phyloP scores from a whole-genome alignment of 805 yeast species.

The Ogataea methylovora region DNA sequence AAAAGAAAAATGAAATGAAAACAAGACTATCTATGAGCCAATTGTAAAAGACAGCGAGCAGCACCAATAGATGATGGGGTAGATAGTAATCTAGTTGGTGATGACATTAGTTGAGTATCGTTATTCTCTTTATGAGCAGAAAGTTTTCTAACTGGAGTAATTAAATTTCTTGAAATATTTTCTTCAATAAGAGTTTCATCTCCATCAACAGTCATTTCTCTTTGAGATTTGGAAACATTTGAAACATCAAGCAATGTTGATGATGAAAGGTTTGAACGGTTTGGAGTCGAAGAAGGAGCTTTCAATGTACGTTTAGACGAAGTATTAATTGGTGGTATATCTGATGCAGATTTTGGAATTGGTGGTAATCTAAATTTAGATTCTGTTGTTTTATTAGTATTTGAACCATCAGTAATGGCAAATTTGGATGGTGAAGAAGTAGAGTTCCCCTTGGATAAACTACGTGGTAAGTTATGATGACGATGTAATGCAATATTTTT shows the following conservation, averaged over 20 bases:
- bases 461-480: background rate
- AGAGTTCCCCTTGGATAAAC: background rate
- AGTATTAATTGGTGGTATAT: conserved; percentile 1
- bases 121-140: conserved; percentile 3
- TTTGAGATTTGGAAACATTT: too few relatives aligned
- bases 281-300: conserved; percentile 1
- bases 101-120: conserved; percentile 23
- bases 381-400: background rate
- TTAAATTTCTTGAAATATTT: too few relatives aligned
- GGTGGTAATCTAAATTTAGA: conserved; percentile 21
- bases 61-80: conserved; percentile 44
- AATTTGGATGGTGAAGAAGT: conserved; percentile 22
- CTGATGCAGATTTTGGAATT: conserved; percentile 15
- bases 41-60: conserved; percentile 34
- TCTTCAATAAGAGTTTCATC: too few relatives aligned
- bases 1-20: background rate
- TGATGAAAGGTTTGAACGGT: conserved; percentile 1
- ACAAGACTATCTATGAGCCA: conserved; percentile 27
- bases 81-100: conserved; percentile 32
- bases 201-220: too few relatives aligned
- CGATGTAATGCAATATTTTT: conserved; percentile 2
- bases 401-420: conserved; percentile 6
- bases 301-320: conserved; percentile 2
- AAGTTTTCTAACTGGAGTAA: conserved; percentile 3
- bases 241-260: background rate